These are phyloP conservation scores for Venturia nashicola DNA, from an alignment of 2,329 filamentous ascomycete species.

Conservation along the genomic window DNA sequence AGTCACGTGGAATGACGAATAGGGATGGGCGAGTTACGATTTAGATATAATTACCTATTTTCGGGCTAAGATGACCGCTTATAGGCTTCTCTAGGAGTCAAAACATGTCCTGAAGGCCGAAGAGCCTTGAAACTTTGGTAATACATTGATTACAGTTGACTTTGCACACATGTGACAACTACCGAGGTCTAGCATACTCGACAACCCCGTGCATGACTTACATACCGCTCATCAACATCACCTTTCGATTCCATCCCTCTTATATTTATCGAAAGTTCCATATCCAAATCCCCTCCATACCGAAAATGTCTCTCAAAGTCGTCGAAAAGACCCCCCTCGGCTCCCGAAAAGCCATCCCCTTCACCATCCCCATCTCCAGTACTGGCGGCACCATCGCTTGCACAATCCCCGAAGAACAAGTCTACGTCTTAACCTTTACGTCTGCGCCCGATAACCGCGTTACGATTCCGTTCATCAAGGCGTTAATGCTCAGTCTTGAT, in stretches of 20 bases:
- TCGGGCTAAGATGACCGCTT: no score
- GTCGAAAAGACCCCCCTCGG: neutral
- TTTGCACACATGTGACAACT: neutral
- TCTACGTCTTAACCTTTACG: slow-evolving; percentile 59
- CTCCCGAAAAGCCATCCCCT: slow-evolving; percentile 1
- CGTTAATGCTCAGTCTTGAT: slow-evolving; percentile 59
- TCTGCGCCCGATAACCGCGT: slow-evolving; percentile 64
- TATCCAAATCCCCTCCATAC: neutral
- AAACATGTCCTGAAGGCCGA: no score
- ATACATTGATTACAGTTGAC: neutral
- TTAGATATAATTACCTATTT: no score
- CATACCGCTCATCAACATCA: neutral
- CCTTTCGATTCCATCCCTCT: neutral
- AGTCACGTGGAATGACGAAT: no score
- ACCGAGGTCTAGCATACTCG: neutral
- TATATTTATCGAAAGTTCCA: neutral
- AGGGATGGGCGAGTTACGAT: no score
- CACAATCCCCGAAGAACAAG: slow-evolving; percentile 42
- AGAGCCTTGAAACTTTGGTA: neutral
- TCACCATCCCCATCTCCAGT: slow-evolving; percentile 7
- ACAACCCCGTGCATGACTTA: neutral
- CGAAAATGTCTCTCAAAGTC: neutral
- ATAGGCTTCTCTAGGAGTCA: no score
- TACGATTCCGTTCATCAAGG: slow-evolving; percentile 49
- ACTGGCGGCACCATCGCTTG: slow-evolving; percentile 32